Conservation (phyloP, 441 rosid genomes). For the Croton laevigatus region DNA sequence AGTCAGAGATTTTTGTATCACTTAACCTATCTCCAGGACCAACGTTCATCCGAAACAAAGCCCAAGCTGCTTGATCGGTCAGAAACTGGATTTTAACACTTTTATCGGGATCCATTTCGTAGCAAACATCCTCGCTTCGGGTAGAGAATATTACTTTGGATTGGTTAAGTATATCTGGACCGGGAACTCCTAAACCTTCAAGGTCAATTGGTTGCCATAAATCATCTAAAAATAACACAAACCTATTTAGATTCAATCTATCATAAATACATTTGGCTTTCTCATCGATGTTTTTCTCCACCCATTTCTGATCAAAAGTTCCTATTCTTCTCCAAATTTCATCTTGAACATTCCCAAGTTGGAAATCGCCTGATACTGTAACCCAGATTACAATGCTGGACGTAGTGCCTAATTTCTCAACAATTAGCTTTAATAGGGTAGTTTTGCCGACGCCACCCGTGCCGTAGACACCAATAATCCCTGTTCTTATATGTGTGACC, state of each 20-base stretch:
- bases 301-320: constrained; percentile 31
- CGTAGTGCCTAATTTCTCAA: constrained; percentile 27
- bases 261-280: constrained; percentile 10
- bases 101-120: too few species aligned
- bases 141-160: constrained; percentile 27
- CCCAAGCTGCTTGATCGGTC: constrained; percentile 26
- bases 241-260: constrained; percentile 7
- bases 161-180: neutral
- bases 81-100: constrained; percentile 29
- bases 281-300: constrained; percentile 18
- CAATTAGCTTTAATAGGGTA: constrained; percentile 42
- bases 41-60: neutral
- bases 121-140: constrained; percentile 29
- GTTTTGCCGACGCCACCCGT: constrained; percentile 61
- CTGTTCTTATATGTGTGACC: constrained; percentile 20
- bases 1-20: neutral
- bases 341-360: constrained; percentile 36
- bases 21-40: neutral
- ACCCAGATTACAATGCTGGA: constrained; percentile 41
- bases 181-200: constrained; percentile 23
- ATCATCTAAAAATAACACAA: constrained; percentile 26
- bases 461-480: constrained; percentile 39
- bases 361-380: constrained; percentile 32
- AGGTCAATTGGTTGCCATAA: constrained; percentile 26
- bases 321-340: constrained; percentile 31